Percentiles rank a stretch among this genome's conserved stretches.
Evolutionary conservation across 306 rosid species (phyloP).

Genomic region (Medicago arabica): DNA sequence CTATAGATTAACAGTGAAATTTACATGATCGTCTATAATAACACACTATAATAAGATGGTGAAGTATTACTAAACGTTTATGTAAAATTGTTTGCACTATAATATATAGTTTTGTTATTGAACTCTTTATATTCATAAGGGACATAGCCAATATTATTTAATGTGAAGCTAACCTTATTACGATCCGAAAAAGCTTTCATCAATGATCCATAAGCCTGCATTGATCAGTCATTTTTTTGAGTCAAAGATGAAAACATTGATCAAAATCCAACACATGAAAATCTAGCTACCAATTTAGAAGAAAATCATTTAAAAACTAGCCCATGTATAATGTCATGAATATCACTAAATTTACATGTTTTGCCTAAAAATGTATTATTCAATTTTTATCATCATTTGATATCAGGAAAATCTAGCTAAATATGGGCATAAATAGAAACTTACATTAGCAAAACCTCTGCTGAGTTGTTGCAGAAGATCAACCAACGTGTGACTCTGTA

Average conservation of each 20-base stretch:
- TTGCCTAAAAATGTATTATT: background rate
- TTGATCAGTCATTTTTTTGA: conserved; percentile 27
- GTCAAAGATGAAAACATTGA: conserved; percentile 26
- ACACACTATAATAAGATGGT: no score
- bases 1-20: no score
- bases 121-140: no score
- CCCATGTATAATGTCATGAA: background rate
- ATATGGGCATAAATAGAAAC: conserved; percentile 21
- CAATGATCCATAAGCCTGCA: conserved; percentile 87
- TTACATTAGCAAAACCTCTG: conserved; percentile 85
- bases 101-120: no score
- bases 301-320: background rate
- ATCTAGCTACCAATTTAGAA: background rate
- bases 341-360: background rate
- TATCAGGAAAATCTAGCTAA: no score
- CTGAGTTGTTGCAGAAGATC: conserved; percentile 96
- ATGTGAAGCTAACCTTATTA: conserved; percentile 69
- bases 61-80: no score
- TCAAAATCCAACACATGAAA: background rate
- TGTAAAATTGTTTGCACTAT: no score
- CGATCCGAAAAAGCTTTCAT: conserved; percentile 87
- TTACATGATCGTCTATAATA: no score
- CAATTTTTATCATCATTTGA: no score
- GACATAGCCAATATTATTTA: conserved; percentile 15
- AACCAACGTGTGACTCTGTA: conserved; percentile 78